A percentile compares a stretch with the other conserved stretches of the same genome.
phyloP scores from a whole-genome alignment of 2,329 filamentous ascomycete genomes.

The Elsinoe necatrix region DNA sequence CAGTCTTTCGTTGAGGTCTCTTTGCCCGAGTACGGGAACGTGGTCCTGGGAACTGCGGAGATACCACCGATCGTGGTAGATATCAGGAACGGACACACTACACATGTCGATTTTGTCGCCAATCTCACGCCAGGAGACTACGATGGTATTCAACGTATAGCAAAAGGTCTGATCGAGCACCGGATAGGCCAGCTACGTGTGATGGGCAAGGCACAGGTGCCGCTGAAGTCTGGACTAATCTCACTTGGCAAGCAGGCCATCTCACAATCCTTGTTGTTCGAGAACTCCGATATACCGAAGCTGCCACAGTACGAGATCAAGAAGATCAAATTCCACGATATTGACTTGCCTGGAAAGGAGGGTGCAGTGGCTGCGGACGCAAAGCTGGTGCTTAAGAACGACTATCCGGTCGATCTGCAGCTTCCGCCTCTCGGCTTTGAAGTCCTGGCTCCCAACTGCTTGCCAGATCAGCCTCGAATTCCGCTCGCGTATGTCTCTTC shows the following conservation, averaged over 20 bases:
- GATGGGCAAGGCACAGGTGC: slow-evolving; percentile 63
- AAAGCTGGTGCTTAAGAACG: slow-evolving; percentile 61
- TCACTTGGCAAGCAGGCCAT: slow-evolving; percentile 69
- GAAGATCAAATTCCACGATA: slow-evolving; percentile 69
- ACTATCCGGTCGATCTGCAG: slow-evolving; percentile 67
- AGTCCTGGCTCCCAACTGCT: slow-evolving; percentile 76
- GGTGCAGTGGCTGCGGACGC: slow-evolving; percentile 74
- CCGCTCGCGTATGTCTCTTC: slow-evolving; percentile 69
- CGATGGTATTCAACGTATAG: slow-evolving; percentile 67
- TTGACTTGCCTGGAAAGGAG: slow-evolving; percentile 44
- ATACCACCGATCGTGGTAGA: slow-evolving; percentile 68
- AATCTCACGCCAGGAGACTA: slow-evolving; percentile 68
- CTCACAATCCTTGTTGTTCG: slow-evolving; percentile 65
- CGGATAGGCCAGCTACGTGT: slow-evolving; percentile 63
- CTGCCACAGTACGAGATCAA: slow-evolving; percentile 78
- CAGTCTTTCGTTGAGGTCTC: slow-evolving; percentile 66
- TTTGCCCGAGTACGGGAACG: slow-evolving; percentile 72
- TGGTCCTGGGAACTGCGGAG: slow-evolving; percentile 66
- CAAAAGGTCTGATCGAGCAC: slow-evolving; percentile 81
- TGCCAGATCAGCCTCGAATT: slow-evolving; percentile 62
- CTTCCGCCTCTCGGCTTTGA: slow-evolving; percentile 77
- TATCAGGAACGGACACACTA: slow-evolving; percentile 69
- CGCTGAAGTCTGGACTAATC: slow-evolving; percentile 70
- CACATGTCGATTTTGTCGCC: slow-evolving; percentile 67
- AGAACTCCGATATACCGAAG: slow-evolving; percentile 62